Conservation (phyloP, 345 rosid species). For the Cardamine chenopodiifolia region DNA sequence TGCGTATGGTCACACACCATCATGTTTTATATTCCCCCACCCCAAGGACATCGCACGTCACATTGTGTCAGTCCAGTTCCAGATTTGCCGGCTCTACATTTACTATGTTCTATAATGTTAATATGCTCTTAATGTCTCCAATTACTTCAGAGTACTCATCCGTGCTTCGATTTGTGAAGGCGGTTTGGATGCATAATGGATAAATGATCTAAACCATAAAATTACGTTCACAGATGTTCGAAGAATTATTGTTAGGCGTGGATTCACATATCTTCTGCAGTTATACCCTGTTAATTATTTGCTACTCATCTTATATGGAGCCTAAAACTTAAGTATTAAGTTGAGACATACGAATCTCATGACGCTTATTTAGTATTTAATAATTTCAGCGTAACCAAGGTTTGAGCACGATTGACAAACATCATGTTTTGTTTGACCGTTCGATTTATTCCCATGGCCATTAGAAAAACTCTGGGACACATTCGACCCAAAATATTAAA, state of each 20-base stretch:
- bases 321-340: too few species aligned
- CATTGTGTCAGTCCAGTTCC: constrained; percentile 28
- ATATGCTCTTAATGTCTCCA: background rate
- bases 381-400: background rate
- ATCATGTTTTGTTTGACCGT: background rate
- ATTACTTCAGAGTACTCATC: background rate
- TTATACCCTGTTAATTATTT: background rate
- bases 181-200: too few species aligned
- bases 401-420: background rate
- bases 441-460: background rate
- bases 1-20: constrained; percentile 26
- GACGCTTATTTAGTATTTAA: background rate
- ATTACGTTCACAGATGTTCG: too few species aligned
- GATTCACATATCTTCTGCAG: background rate
- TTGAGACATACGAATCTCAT: background rate
- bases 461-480: background rate
- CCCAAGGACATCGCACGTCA: too few species aligned
- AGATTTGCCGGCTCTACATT: constrained; percentile 30
- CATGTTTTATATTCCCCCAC: background rate
- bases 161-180: too few species aligned
- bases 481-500: background rate
- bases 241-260: background rate
- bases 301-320: background rate
- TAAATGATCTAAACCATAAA: too few species aligned
- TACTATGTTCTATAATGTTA: background rate